Conservation (phyloP, 176 grass and related monocot genomes). For the Typha latifolia region DNA sequence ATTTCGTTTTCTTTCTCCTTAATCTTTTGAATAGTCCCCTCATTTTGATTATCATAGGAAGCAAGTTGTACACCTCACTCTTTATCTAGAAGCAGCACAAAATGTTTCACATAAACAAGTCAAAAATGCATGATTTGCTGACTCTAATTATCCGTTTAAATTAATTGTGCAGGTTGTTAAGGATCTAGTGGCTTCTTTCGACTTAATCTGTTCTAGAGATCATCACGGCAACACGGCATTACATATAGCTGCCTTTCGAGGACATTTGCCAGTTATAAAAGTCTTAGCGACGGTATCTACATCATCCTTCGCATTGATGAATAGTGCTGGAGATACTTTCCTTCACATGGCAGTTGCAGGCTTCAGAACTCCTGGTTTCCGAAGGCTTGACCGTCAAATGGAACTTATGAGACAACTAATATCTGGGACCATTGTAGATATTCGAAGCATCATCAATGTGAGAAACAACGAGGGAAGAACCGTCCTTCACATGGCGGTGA, state of each 20-base stretch:
- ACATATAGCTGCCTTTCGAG: slow-evolving; percentile 9
- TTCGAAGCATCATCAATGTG: slow-evolving; percentile 56
- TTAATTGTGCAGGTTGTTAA: slow-evolving; percentile 16
- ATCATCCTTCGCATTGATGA: slow-evolving; percentile 33
- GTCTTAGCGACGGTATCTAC: slow-evolving; percentile 9
- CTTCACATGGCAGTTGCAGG: slow-evolving; percentile 84
- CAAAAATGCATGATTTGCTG: background rate
- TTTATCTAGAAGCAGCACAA: background rate
- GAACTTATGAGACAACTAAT: slow-evolving; percentile 66
- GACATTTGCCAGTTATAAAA: slow-evolving; percentile 3
- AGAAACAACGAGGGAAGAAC: slow-evolving; percentile 68
- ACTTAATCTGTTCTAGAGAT: background rate
- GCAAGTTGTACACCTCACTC: background rate
- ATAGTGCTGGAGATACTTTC: slow-evolving; percentile 71
- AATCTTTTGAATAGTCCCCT: background rate
- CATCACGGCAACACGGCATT: slow-evolving; percentile 6
- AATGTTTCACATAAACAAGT: background rate
- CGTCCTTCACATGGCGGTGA: slow-evolving; percentile 72
- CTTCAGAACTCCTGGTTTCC: slow-evolving; percentile 78
- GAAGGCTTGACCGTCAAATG: slow-evolving; percentile 71
- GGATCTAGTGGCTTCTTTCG: slow-evolving; percentile 1
- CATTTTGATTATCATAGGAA: background rate
- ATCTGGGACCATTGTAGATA: slow-evolving; percentile 26
- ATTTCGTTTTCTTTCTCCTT: background rate
- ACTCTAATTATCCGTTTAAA: background rate